These are phyloP conservation scores for Calonectria hongkongensis DNA, from an alignment of 2,329 filamentous ascomycete genomes.

Conservation along the genomic window DNA sequence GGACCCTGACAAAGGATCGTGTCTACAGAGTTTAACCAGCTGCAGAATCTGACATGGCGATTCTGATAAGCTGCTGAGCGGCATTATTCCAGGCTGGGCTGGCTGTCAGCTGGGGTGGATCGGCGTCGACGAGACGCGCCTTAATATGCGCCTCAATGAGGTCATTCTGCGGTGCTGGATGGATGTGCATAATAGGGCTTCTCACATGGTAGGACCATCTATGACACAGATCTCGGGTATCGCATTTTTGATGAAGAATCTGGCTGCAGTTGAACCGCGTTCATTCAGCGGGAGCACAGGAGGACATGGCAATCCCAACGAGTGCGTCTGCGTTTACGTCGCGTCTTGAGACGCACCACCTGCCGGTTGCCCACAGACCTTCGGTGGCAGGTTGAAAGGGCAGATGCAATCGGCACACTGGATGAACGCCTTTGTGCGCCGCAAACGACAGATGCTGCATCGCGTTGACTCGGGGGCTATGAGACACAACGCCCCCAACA, in stretches of 20 bases:
- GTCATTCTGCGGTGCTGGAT: neutral
- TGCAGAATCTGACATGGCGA: neutral
- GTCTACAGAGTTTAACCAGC: conserved; percentile 18
- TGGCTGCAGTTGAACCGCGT: neutral
- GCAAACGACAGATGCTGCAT: conserved; percentile 16
- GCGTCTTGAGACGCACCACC: conserved; percentile 14
- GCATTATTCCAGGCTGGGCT: conserved; percentile 9
- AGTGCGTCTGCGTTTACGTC: conserved; percentile 7
- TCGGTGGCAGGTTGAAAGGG: conserved; percentile 18
- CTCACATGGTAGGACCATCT: conserved; percentile 23
- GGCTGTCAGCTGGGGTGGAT: conserved; percentile 4
- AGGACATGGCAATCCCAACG: conserved; percentile 4
- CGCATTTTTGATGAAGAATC: conserved; percentile 28
- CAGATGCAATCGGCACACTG: conserved; percentile 11
- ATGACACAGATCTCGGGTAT: conserved; percentile 33
- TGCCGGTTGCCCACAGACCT: neutral
- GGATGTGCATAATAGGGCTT: neutral
- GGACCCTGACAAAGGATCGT: conserved; percentile 24
- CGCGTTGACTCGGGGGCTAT: conserved; percentile 17
- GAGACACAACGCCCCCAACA: conserved; percentile 13
- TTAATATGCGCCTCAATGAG: conserved; percentile 13
- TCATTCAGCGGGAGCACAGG: neutral
- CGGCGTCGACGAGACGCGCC: conserved; percentile 12
- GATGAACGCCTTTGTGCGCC: conserved; percentile 22
- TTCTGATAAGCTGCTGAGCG: conserved; percentile 10